A percentile compares a stretch with the other conserved stretches of the same genome.
These are phyloP conservation scores for Venturia carpophila DNA, from an alignment of 2,329 filamentous ascomycete genomes.

Conservation along the genomic window DNA sequence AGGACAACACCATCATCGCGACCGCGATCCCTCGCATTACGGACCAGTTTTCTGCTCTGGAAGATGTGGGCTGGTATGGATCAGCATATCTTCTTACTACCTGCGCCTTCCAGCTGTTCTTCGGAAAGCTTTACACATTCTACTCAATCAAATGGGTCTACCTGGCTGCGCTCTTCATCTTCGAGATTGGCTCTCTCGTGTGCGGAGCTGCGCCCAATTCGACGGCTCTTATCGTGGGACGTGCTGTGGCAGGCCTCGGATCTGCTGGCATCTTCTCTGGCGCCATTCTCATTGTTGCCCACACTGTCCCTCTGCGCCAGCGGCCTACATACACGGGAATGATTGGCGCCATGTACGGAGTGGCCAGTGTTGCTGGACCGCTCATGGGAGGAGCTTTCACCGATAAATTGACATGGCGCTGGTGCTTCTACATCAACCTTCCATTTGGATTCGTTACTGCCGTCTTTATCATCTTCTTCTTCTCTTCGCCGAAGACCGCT, in stretches of 20 bases:
- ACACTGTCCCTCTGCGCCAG: slow-evolving; percentile 37
- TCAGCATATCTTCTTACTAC: slow-evolving; percentile 37
- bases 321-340: slow-evolving; percentile 44
- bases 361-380: slow-evolving; percentile 42
- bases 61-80: slow-evolving; percentile 42
- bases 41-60: slow-evolving; percentile 39
- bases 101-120: slow-evolving; percentile 37
- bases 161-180: slow-evolving; percentile 38
- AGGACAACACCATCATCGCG: slow-evolving; percentile 43
- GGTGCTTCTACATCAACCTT: slow-evolving; percentile 45
- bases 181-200: slow-evolving; percentile 45
- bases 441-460: slow-evolving; percentile 42
- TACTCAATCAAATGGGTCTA: slow-evolving; percentile 41
- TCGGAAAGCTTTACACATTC: slow-evolving; percentile 41
- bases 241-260: slow-evolving; percentile 44
- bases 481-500: slow-evolving; percentile 29
- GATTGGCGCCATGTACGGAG: slow-evolving; percentile 43
- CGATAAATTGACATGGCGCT: slow-evolving; percentile 38
- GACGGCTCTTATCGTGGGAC: slow-evolving; percentile 43
- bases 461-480: slow-evolving; percentile 35
- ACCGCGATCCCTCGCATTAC: slow-evolving; percentile 44
- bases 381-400: slow-evolving; percentile 42
- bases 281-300: slow-evolving; percentile 41
- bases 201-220: slow-evolving; percentile 45
- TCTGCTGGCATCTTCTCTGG: slow-evolving; percentile 44